Conservation (phyloP, 768 basidiomycete genomes). For the Tephrocybe sp. region DNA sequence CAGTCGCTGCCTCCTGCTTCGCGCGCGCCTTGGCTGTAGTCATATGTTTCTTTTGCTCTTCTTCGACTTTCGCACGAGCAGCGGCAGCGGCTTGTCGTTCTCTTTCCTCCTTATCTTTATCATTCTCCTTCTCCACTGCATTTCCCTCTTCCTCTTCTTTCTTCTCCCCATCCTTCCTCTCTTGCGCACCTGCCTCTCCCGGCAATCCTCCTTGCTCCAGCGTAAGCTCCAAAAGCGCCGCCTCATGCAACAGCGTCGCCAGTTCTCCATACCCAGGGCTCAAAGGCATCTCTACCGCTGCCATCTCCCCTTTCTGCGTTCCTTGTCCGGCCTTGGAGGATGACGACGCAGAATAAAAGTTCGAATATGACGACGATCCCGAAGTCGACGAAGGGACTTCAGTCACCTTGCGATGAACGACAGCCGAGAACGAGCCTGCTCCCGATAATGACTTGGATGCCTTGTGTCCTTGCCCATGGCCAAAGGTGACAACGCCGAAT, state of each 20-base stretch:
- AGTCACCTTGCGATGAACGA: conserved; percentile 55
- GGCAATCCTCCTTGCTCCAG: conserved; percentile 49
- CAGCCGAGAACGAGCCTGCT: conserved; percentile 45
- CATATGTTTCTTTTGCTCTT: conserved; percentile 21
- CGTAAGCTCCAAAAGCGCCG: conserved; percentile 54
- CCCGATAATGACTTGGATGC: conserved; percentile 22
- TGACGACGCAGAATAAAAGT: conserved; percentile 11
- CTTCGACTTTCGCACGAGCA: conserved; percentile 18
- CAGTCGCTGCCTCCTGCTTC: conserved; percentile 19
- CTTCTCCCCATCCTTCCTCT: conserved; percentile 12
- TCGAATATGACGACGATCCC: conserved; percentile 14
- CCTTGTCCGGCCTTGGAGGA: conserved; percentile 15
- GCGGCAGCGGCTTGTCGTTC: too few species aligned
- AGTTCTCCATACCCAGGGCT: conserved; percentile 55
- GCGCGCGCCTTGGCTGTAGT: conserved; percentile 21
- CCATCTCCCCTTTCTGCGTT: conserved; percentile 29
- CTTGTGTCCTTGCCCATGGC: conserved; percentile 12
- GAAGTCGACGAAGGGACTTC: conserved; percentile 29
- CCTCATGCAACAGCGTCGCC: conserved; percentile 51
- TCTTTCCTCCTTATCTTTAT: not conserved
- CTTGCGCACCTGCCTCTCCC: conserved; percentile 11
- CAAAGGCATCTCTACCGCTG: conserved; percentile 31
- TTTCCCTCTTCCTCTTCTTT: conserved; percentile 14
- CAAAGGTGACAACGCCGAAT: conserved; percentile 23
- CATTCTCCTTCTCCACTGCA: conserved; percentile 10